Evolutionary conservation across 257 asterid species (phyloP).

Genomic region (Handroanthus guayacan): DNA sequence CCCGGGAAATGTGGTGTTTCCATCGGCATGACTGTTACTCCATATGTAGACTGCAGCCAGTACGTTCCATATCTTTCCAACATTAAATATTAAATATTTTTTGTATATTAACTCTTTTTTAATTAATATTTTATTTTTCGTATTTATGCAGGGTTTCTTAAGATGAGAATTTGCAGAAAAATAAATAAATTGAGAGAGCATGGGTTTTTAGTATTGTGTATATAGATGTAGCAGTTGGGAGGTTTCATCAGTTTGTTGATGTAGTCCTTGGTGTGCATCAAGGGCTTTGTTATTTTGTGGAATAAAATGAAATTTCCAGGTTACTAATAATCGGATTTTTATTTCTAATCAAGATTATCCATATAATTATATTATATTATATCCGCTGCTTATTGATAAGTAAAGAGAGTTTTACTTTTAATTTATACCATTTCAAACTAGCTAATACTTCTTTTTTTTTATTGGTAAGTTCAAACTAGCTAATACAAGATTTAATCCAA

Average conservation of each 20-base stretch:
- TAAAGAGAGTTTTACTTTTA: too few species aligned
- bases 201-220: conserved; percentile 19
- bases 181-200: conserved; percentile 37
- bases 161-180: conserved; percentile 9
- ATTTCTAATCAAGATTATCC: too few species aligned
- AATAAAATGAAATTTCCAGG: conserved; percentile 28
- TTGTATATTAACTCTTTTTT: neutral
- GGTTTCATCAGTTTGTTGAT: conserved; percentile 12
- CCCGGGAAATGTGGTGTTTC: conserved; percentile 62
- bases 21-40: conserved; percentile 38
- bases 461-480: too few species aligned
- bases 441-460: too few species aligned
- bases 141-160: conserved; percentile 50
- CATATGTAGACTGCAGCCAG: conserved; percentile 60
- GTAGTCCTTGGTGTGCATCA: neutral
- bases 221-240: neutral
- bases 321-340: too few species aligned
- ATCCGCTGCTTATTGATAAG: too few species aligned
- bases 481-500: too few species aligned
- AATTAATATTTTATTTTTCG: neutral
- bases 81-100: too few species aligned
- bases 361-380: too few species aligned
- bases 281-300: neutral
- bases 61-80: conserved; percentile 12
- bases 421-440: too few species aligned